Conservation (phyloP, 768 basidiomycete genomes). For the Suillus sp. region DNA sequence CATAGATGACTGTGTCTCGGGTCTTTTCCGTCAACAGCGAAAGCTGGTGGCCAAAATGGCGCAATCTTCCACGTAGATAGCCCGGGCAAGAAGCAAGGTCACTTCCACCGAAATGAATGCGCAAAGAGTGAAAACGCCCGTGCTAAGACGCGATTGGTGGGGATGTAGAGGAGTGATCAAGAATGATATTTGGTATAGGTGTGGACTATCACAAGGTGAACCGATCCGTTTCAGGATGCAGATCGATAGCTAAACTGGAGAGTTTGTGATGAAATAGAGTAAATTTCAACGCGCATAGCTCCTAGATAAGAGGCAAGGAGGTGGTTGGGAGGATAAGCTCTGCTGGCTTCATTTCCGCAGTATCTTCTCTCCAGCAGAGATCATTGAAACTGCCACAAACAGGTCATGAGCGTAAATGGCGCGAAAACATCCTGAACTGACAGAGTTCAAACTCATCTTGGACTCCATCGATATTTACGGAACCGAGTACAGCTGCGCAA, state of each 20-base stretch:
- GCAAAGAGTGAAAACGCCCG: conserved; percentile 14
- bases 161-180: conserved; percentile 6
- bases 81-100: conserved; percentile 13
- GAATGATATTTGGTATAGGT: background rate
- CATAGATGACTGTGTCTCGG: background rate
- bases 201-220: background rate
- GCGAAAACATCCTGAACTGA: conserved; percentile 15
- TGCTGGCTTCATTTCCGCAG: conserved; percentile 20
- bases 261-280: background rate
- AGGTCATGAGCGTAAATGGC: conserved; percentile 6
- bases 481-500: background rate
- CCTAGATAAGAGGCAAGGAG: conserved; percentile 27
- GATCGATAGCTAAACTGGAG: background rate
- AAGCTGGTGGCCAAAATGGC: conserved; percentile 25
- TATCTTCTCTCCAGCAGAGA: conserved; percentile 18
- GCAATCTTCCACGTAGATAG: conserved; percentile 12
- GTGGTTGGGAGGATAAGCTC: conserved; percentile 25
- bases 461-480: background rate
- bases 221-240: background rate
- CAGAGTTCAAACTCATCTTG: conserved; percentile 1
- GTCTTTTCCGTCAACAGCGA: background rate
- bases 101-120: conserved; percentile 21
- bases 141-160: conserved; percentile 31
- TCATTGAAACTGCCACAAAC: conserved; percentile 11
- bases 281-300: conserved; percentile 9